Evolutionary conservation across 345 rosid genomes (phyloP).

Genomic region (Lagerstroemia speciosa): DNA sequence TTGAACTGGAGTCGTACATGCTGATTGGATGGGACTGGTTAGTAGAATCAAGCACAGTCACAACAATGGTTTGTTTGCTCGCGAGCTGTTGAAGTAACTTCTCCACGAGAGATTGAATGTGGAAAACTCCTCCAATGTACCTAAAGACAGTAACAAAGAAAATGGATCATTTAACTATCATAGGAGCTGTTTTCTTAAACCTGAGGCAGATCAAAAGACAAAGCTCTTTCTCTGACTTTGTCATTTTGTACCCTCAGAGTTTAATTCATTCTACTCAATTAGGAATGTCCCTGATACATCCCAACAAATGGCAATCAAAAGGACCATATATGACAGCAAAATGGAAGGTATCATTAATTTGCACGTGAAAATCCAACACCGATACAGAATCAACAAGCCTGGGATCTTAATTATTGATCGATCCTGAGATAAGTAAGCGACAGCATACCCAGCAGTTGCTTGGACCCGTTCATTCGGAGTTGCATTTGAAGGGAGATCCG

Average conservation of each 20-base stretch:
- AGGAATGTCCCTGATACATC: not conserved
- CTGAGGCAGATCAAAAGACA: not conserved
- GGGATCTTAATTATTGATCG: not conserved
- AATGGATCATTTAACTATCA: not conserved
- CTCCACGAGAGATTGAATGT: conserved; percentile 83
- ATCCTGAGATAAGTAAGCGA: not conserved
- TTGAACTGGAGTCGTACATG: conserved; percentile 83
- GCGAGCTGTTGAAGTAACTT: conserved; percentile 95
- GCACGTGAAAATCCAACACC: not conserved
- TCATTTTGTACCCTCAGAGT: not conserved
- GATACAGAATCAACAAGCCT: not conserved
- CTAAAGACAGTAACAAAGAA: conserved; percentile 26
- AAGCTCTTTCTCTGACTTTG: not conserved
- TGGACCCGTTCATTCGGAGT: conserved; percentile 70
- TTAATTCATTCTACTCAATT: not conserved
- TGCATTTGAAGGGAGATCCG: conserved; percentile 73
- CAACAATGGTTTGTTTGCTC: conserved; percentile 85
- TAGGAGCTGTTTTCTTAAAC: not conserved
- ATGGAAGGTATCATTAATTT: not conserved
- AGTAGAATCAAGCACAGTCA: conserved; percentile 78
- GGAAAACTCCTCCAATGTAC: conserved; percentile 90
- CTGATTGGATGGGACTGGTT: conserved; percentile 67
- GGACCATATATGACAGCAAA: not conserved
- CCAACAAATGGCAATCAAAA: not conserved
- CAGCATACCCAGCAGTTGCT: conserved; percentile 71